Evolutionary conservation across 2,329 filamentous ascomycete genomes (phyloP), one percentile per base, ranked within the genome.

Genomic region (Venturiaceae sp.): DNA sequence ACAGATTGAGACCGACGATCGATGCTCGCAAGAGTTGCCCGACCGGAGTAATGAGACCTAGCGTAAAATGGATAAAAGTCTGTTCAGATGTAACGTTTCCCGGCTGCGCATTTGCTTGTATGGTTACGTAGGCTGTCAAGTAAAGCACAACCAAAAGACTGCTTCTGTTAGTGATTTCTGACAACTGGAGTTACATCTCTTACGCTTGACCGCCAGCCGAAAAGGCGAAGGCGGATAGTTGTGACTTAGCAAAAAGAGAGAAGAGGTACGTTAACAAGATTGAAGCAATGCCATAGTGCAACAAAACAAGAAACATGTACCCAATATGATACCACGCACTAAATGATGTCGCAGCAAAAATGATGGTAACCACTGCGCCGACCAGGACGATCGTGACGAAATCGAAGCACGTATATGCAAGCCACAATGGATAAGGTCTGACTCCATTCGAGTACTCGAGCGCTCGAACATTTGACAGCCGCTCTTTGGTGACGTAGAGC

Each of bases 401-500:
- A 72, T 96, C 92, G 66, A 96, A 95, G 0, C 78, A 66, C 1
- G 87, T 77, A 67, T 96, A 95, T 1, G 92, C 89, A 5, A 88
- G 72, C 92, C 92, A 96, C 1, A 96, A 76, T 0, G 91, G 89
- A 8, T 88, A 76, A 0, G 88, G 86, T 14, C 88, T 80, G 30
- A 96, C 90, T 52, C 92, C 92, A 67, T 96, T 96, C 56, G 89
- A 95, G 72, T 95, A 96, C 70, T 96, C 86, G 33, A 96, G 76
- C 16, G 88, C 87, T 55, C 92, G 83, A 26, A 96, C 89, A 62
- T 90, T 87, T 53, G 84, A 78, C 11, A 90, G 76, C 26, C 90
- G 81, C 71, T 96, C 92, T 30, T 87, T 77, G 19, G 90, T 95
- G 0, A 90, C 89, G 67, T 96, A 96, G 4, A 96, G 76, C 0